These are phyloP conservation scores for Verruconis gallopava DNA, from an alignment of 2,329 filamentous ascomycete genomes.

Conservation along the genomic window DNA sequence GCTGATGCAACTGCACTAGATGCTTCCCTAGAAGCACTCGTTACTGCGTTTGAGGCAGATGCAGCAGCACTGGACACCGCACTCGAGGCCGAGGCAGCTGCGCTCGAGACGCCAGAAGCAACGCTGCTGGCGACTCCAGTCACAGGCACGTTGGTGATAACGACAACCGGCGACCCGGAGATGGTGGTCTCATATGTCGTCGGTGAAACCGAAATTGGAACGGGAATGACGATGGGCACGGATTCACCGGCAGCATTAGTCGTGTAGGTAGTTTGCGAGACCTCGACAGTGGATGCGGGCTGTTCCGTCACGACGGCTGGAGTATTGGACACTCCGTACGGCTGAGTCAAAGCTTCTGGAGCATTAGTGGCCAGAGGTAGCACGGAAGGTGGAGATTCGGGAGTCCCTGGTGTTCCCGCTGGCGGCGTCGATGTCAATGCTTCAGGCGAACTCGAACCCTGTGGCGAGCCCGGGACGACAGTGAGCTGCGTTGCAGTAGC, in stretches of 20 bases:
- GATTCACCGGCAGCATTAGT: background rate
- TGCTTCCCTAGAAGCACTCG: background rate
- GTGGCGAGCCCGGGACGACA: background rate
- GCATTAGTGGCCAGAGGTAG: background rate
- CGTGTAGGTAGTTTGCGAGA: background rate
- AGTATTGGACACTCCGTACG: background rate
- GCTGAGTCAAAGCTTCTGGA: background rate
- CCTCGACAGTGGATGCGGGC: background rate
- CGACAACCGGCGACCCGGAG: background rate
- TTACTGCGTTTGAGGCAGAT: conserved; percentile 53
- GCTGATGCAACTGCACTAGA: background rate
- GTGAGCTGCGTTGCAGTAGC: background rate
- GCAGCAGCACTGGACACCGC: conserved; percentile 43
- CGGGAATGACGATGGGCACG: background rate
- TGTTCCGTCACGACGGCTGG: background rate
- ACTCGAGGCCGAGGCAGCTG: background rate
- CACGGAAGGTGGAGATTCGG: background rate
- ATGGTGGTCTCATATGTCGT: background rate
- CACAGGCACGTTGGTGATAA: background rate
- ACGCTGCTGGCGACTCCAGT: background rate
- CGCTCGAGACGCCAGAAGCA: background rate
- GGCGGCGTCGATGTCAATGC: background rate
- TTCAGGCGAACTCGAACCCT: background rate
- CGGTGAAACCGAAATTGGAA: background rate
- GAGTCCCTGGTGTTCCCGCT: background rate